Evolutionary conservation across 192 early-diverging fungal species (phyloP), one percentile per base, ranked within the genome.

Genomic region (Dissophora ornata): DNA sequence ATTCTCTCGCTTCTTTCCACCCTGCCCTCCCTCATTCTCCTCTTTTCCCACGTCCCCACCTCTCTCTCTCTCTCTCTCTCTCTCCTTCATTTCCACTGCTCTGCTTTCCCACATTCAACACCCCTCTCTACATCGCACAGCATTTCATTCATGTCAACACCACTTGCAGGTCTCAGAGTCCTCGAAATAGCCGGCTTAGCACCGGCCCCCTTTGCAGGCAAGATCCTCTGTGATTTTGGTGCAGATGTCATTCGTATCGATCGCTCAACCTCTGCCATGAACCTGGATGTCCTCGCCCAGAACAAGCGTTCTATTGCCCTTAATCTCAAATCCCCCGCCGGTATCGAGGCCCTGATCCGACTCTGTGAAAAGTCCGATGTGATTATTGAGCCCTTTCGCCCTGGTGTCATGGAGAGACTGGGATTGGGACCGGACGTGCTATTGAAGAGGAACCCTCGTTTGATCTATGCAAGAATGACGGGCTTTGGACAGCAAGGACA

Each of bases 131-230:
- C 45, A 9, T 3, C 58, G 10, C 45, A 7, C 40, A 12, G 3
- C 49, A 8, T 30, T 22, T 2, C 38, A n/a, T 3, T 50, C 29
- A 80, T 79, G 70, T 45, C 49, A 19, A 29, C 69, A 29, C 77
- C 85, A 36, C 56, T 87, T 9, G 36, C 65, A 11, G 84, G 83
- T 11, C 61, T 91, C 28, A 82, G 69, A 25, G 89, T 91, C 2
- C 62, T 91, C 24, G 90, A 91, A 65, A 82, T 91, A 22, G 89
- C 88, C 4, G 90, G 90, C 16, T 71, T 91, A 34, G 87, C 89
- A 38, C 89, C 90, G 30, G 89, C 81, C 1, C 90, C 90, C 0
- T 91, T 88, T 71, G 85, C 88, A 11, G 87, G 86, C 18, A 89
- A 90, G 84, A 78, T 91, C 21, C 70, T 91, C 10, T 74, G 88